A percentile compares a stretch with the other conserved stretches of the same genome.
Conservation (phyloP, 345 rosid species). For the Citropsis articulata region DNA sequence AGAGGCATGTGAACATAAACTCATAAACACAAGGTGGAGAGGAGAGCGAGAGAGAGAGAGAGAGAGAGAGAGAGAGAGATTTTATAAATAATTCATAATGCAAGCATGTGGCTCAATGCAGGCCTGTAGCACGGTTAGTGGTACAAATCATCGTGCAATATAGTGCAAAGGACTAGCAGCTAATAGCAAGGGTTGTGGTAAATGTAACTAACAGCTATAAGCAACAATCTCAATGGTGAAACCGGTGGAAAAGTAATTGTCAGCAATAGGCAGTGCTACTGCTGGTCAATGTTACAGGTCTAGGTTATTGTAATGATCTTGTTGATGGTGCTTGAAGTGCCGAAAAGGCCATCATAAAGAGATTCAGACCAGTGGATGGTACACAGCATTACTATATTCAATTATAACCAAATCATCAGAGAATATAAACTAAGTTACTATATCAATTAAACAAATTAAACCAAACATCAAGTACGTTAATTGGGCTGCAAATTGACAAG, state of each 20-base stretch:
- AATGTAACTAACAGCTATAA: background rate
- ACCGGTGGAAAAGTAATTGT: background rate
- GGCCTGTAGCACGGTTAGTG: background rate
- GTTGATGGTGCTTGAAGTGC: background rate
- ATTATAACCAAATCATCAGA: background rate
- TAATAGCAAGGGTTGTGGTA: background rate
- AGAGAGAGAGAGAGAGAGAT: background rate
- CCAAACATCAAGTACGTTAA: background rate
- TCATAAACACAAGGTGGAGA: background rate
- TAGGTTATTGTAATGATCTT: background rate
- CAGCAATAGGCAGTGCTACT: background rate
- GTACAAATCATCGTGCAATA: background rate
- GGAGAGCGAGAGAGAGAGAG: background rate
- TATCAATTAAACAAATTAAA: background rate
- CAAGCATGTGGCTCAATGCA: background rate
- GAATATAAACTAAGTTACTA: background rate
- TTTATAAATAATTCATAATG: background rate
- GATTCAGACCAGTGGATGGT: background rate
- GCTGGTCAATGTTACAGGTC: background rate
- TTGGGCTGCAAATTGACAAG: background rate
- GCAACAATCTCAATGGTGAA: background rate
- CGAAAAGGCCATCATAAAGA: background rate
- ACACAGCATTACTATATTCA: background rate
- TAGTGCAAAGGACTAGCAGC: background rate
- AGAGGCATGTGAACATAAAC: background rate